Evolutionary conservation across 1,284 basidiomycete species (phyloP).

Genomic region (Puccinia hordei): DNA sequence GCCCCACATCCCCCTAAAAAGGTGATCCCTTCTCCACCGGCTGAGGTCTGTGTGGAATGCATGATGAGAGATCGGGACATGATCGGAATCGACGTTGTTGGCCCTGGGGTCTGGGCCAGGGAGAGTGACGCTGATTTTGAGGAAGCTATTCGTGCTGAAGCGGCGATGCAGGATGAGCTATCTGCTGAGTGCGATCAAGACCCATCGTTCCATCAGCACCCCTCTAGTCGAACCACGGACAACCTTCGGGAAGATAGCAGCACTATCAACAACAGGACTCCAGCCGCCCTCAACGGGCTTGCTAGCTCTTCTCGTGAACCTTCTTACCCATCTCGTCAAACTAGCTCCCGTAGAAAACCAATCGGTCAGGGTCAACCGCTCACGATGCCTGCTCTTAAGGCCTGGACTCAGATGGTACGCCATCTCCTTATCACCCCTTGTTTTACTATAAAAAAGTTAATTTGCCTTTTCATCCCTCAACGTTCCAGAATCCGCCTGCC

Average conservation of each 20-base stretch:
- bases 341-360: constrained; percentile 67
- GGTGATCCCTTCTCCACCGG: constrained; percentile 59
- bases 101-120: constrained; percentile 85
- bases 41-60: constrained; percentile 91
- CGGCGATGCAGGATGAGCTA: constrained; percentile 54
- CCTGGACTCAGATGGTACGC: constrained; percentile 83
- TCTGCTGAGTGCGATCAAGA: constrained; percentile 31
- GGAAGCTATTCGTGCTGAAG: constrained; percentile 75
- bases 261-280: not conserved
- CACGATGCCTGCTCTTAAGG: constrained; percentile 66
- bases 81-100: constrained; percentile 87
- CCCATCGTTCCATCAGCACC: not conserved
- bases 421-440: constrained; percentile 44
- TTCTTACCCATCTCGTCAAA: constrained; percentile 61
- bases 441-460: not conserved
- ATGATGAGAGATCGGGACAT: constrained; percentile 99
- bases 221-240: constrained; percentile 3
- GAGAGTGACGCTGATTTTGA: constrained; percentile 80
- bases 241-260: constrained; percentile 52
- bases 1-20: constrained; percentile 54
- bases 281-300: constrained; percentile 15
- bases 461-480: constrained; percentile 20
- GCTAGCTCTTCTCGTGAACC: constrained; percentile 20
- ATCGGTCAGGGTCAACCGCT: constrained; percentile 60
- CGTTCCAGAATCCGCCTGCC: constrained; percentile 62